Conservation (phyloP, 225 moss, liverwort and hornwort species). For the Marchantia paleacea region DNA sequence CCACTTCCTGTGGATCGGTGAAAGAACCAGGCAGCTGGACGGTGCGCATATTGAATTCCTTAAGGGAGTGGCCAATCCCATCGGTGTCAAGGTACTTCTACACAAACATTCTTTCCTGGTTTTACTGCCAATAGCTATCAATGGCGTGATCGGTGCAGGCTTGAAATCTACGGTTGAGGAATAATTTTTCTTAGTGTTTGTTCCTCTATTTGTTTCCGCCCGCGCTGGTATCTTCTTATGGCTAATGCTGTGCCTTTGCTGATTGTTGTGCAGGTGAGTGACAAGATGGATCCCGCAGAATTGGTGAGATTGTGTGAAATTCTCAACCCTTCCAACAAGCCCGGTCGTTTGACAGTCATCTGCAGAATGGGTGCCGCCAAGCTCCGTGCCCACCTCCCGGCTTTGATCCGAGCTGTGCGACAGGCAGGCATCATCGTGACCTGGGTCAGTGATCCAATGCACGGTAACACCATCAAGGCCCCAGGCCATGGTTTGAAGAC, state of each 20-base stretch:
- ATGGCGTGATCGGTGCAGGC: too few species aligned
- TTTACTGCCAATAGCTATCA: too few species aligned
- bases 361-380: constrained; percentile 65
- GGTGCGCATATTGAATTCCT: constrained; percentile 77
- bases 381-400: constrained; percentile 51
- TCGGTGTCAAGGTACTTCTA: constrained; percentile 58
- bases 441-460: constrained; percentile 91
- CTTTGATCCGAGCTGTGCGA: constrained; percentile 60
- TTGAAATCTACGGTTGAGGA: not conserved
- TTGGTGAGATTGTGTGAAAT: constrained; percentile 51
- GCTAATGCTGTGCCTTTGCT: not conserved
- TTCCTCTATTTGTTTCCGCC: not conserved
- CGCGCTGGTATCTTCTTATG: not conserved
- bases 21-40: constrained; percentile 57
- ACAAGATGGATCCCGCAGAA: constrained; percentile 61
- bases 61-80: constrained; percentile 66
- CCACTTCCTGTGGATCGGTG: constrained; percentile 64
- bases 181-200: not conserved
- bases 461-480: constrained; percentile 83
- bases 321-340: constrained; percentile 61
- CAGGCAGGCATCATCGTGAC: constrained; percentile 65
- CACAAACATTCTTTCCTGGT: not conserved
- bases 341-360: constrained; percentile 62
- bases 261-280: constrained; percentile 44
- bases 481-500: constrained; percentile 79